phyloP scores from a whole-genome alignment of 2,329 filamentous ascomycete species.

The Talaromyces sp. region DNA sequence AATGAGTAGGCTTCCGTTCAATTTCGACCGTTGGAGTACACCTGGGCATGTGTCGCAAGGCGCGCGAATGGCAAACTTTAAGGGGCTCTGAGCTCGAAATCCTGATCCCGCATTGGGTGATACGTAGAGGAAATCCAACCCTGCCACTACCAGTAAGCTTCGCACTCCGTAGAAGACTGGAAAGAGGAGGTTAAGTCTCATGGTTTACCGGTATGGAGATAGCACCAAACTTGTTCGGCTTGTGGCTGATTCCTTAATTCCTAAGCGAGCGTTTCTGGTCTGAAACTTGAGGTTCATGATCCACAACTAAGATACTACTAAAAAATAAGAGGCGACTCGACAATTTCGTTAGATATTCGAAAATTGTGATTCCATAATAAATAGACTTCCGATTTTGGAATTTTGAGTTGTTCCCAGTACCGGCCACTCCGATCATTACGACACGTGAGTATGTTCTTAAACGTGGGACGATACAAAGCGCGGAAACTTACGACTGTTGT shows the following conservation, averaged over 20 bases:
- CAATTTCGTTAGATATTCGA: not conserved
- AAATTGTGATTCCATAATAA: not conserved
- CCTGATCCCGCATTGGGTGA: not conserved
- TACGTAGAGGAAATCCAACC: not conserved
- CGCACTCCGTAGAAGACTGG: too few species aligned
- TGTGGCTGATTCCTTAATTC: not conserved
- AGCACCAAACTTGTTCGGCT: not conserved
- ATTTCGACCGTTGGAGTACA: not conserved
- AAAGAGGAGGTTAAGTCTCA: not conserved
- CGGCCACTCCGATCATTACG: not conserved
- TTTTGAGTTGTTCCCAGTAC: not conserved
- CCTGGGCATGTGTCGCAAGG: not conserved
- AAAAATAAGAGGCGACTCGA: not conserved
- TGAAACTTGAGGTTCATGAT: not conserved
- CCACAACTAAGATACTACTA: not conserved
- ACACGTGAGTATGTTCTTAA: not conserved
- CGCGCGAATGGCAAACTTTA: not conserved
- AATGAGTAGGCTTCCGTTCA: not conserved
- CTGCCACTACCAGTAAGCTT: not conserved
- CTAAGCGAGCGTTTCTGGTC: not conserved
- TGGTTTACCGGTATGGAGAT: not conserved
- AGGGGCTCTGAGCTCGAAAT: not conserved
- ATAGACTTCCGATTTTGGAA: not conserved
- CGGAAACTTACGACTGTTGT: not conserved
- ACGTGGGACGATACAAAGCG: not conserved